Evolutionary conservation across 1,139 yeast species (phyloP), one percentile per base, ranked within the genome.

Genomic region (Kodamaea alishanica): DNA sequence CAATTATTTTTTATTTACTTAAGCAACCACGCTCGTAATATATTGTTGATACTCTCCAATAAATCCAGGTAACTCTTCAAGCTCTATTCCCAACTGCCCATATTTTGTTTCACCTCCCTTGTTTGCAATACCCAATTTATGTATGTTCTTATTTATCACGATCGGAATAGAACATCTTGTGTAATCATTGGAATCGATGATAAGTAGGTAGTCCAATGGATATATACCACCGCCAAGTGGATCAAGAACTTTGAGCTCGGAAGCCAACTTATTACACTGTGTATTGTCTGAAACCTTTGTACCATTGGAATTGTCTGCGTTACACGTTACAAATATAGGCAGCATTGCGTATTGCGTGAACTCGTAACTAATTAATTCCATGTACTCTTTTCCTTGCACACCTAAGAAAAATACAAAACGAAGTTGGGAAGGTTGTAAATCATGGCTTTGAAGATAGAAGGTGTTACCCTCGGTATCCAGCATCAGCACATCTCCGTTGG

Each of bases 221-320:
- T 69, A 75, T n/a, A 55, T 35, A 0, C 77, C 79, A 8, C 79
- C 80, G 7, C 80, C 79, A 20, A 74, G 46, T 0, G 81, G 81
- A 47, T 74, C 75, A 27, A 63, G 44, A 6, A 72, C 45, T 12
- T 55, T 46, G 33, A 67, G 57, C 10, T 55, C 52, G 20, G 55
- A 51, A 2, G 71, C 51, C 8, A 70, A 47, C 8, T 31, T 24
- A 15, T 37, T 37, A 41, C 57, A 51, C 33, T 48, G 48, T 8
- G 33, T 28, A 6, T 47, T 42, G 22, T 33, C 37, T 11, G 55
- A 39, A 6, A 39, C 35, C 5, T 30, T 29, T 1, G 31, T 32
- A 10, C 8, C 23, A 27, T 10, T 27, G 11, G 15, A 9, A 15
- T 20, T 7, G 6, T 30, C 11, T 8, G 26, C 35, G 25, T 33